Evolutionary conservation across 208 protist genomes (phyloP).

Genomic region (Endotrypanum monterogeii): DNA sequence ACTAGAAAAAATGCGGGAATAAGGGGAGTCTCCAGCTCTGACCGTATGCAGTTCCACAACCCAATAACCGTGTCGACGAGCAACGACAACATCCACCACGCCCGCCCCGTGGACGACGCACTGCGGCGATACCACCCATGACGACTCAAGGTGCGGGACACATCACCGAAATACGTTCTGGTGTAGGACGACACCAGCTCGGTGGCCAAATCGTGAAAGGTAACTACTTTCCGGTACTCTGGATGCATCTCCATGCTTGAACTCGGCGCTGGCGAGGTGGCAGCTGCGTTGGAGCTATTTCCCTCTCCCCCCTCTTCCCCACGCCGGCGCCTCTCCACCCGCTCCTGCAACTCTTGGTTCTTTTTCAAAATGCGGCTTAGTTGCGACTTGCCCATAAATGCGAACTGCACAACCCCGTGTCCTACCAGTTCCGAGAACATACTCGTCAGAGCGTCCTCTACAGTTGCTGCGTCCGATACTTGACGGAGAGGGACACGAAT

Average conservation of each 20-base stretch:
- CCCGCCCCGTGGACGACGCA: neutral
- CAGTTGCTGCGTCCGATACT: constrained; percentile 7
- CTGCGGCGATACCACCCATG: neutral
- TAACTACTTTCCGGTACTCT: constrained; percentile 23
- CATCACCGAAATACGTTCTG: constrained; percentile 12
- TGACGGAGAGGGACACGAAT: constrained; percentile 15
- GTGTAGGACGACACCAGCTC: constrained; percentile 20
- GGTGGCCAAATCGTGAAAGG: constrained; percentile 20
- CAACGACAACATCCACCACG: constrained; percentile 12
- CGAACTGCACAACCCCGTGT: constrained; percentile 23
- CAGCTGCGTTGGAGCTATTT: neutral
- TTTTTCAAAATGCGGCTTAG: constrained; percentile 14
- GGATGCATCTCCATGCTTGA: constrained; percentile 17
- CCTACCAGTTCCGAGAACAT: constrained; percentile 19
- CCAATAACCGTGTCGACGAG: neutral
- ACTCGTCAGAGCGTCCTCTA: constrained; percentile 23
- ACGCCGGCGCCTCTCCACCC: neutral
- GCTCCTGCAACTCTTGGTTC: constrained; percentile 6
- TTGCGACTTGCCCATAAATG: constrained; percentile 13
- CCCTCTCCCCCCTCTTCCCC: neutral
- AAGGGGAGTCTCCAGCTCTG: constrained; percentile 15
- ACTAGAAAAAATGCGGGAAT: constrained; percentile 17
- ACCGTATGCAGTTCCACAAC: constrained; percentile 10
- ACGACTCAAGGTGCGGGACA: neutral
- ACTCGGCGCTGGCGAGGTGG: neutral